Percentiles rank a stretch among this genome's conserved stretches.
Conservation (phyloP, 2,329 filamentous ascomycete genomes). For the Diplocarpon rosae region DNA sequence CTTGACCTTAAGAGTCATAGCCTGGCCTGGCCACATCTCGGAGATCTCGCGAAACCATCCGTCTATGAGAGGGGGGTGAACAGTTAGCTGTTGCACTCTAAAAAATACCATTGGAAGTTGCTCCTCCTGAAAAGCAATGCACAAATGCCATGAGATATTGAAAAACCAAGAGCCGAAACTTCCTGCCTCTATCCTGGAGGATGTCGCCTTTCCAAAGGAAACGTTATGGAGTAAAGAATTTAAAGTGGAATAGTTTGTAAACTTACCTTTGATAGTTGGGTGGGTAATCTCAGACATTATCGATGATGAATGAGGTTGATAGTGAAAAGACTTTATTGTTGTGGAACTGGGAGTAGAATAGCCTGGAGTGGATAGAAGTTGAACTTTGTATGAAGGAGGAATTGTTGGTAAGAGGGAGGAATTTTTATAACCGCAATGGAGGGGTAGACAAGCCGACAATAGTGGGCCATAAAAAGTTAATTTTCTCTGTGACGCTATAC, state of each 20-base stretch:
- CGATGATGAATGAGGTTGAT: conserved; percentile 1
- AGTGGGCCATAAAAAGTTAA: conserved; percentile 1
- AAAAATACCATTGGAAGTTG: too few relatives aligned
- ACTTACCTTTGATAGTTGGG: conserved; percentile 46
- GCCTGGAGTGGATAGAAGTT: background rate
- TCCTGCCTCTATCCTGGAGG: background rate
- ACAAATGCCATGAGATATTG: background rate
- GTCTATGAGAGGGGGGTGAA: conserved; percentile 43
- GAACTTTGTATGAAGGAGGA: background rate
- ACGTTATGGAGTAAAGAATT: background rate
- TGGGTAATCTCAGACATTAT: conserved; percentile 44
- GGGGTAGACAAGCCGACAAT: conserved; percentile 1
- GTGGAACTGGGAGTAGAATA: background rate
- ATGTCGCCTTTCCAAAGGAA: background rate
- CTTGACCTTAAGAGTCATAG: conserved; percentile 97
- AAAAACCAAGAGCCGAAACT: background rate
- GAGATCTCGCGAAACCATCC: conserved; percentile 99
- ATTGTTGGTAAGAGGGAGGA: background rate
- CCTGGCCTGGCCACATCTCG: conserved; percentile 97
- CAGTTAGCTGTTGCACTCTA: conserved; percentile 1
- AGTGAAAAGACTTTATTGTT: background rate
- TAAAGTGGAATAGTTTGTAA: conserved; percentile 3
- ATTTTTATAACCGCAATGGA: background rate
- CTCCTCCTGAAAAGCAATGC: background rate
- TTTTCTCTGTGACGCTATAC: background rate